A percentile compares a stretch with the other conserved stretches of the same genome.
Evolutionary conservation across 179 eudicot species (phyloP).

Genomic region (Camellia oleifera): DNA sequence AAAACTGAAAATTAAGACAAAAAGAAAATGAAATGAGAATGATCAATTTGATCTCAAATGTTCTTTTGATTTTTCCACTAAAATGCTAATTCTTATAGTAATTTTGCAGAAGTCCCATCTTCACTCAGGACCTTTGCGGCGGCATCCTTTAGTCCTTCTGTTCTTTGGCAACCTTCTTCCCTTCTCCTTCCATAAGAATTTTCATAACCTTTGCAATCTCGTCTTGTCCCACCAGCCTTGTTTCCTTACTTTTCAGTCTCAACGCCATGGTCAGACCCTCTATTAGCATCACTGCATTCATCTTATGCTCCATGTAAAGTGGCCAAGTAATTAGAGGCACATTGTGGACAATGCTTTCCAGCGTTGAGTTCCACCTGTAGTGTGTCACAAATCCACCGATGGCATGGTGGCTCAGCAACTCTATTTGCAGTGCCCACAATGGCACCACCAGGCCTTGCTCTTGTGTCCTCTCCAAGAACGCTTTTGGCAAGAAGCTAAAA

Average conservation of each 20-base stretch:
- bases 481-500: constrained; percentile 18
- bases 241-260: neutral
- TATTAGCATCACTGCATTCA: constrained; percentile 3
- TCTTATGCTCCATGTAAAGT: neutral
- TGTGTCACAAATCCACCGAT: constrained; percentile 31
- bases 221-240: neutral
- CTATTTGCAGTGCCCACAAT: constrained; percentile 26
- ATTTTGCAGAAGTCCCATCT: constrained; percentile 11
- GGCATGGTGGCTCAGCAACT: constrained; percentile 23
- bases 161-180: neutral
- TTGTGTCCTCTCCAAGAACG: constrained; percentile 22
- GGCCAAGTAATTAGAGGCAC: constrained; percentile 7
- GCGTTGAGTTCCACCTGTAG: constrained; percentile 25
- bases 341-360: neutral
- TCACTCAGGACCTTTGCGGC: neutral
- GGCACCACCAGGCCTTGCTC: constrained; percentile 20
- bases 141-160: neutral
- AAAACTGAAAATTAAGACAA: neutral
- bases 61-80: constrained; percentile 3
- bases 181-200: neutral
- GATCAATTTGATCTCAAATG: too few species aligned
- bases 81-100: neutral
- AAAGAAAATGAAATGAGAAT: too few species aligned
- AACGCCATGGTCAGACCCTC: neutral
- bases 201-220: constrained; percentile 6